Evolutionary conservation across 768 basidiomycete species (phyloP), one percentile per base, ranked within the genome.

Genomic region (Termitomyces sp.): DNA sequence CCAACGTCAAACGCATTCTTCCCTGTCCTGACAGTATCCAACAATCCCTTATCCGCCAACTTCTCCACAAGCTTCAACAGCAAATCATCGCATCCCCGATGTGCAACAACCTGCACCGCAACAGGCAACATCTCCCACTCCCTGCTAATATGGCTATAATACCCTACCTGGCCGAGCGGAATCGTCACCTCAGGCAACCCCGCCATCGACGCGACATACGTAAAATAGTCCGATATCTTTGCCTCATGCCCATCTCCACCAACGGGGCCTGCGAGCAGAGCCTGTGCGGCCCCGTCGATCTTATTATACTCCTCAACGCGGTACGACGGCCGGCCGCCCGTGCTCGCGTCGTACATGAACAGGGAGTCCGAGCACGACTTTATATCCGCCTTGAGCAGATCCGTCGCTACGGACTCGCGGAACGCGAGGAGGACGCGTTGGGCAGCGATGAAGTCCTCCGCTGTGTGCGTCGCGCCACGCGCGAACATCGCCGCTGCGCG

Each of bases 341-440:
- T 71, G 4, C 68, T 69, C 4, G 71, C 67, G 41, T 75, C 73
- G 54, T 75, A 75, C 42, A 75, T 70, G 59, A 75, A 71, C 7
- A 74, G 29, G 1, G 73, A 64, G 16, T 73, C 70, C 12, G 72
- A 72, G 46, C 73, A 73, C 8, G 72, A 72, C 29, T 67, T 62
- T 8, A 32, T 29, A 53, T 72, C 65, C 2, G 66, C 53, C 42
- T 68, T 68, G 59, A 75, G 64, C 9, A 75, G 56, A 22, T 67
- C 54, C n/a, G 62, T 47, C 10, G 63, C 55, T 9, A 75, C 36
- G 2, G 59, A 63, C 10, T 68, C 61, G 13, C 56, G 54, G 53
- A 74, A 74, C 6, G 56, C 51, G 6, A 61, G 62, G n/a, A 71
- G 71, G 1, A 68, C 29, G 3, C 37, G 42, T 8, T 73, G 65